Conservation (phyloP, 352 stramenopile species). For the Phytophthora hibernalis region DNA sequence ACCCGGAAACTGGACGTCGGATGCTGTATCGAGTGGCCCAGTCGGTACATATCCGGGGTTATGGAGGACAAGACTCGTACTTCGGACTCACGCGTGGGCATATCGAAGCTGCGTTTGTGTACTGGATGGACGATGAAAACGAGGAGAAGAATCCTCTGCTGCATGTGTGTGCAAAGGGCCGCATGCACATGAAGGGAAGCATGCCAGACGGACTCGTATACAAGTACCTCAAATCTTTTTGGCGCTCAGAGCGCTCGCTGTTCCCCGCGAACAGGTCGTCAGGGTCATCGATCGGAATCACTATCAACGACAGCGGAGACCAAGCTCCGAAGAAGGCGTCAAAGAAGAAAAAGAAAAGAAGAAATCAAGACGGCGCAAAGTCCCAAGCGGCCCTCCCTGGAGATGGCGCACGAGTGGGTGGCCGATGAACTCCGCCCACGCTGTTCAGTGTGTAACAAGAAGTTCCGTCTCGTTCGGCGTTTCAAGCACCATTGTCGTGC, state of each 20-base stretch:
- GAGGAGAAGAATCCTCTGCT: constrained; percentile 48
- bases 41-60: constrained; percentile 64
- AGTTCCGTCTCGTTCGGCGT: constrained; percentile 63
- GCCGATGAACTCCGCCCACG: constrained; percentile 56
- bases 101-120: constrained; percentile 69
- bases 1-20: constrained; percentile 47
- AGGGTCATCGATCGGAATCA: constrained; percentile 34
- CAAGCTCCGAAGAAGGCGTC: constrained; percentile 17
- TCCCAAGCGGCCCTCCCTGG: constrained; percentile 45
- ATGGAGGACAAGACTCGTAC: constrained; percentile 69
- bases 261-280: constrained; percentile 38
- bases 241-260: constrained; percentile 46
- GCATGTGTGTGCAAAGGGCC: constrained; percentile 66
- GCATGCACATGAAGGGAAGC: constrained; percentile 66
- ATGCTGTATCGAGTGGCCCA: constrained; percentile 74
- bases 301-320: constrained; percentile 11
- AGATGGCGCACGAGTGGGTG: constrained; percentile 73
- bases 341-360: constrained; percentile 43
- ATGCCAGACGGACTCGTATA: constrained; percentile 65
- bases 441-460: constrained; percentile 68
- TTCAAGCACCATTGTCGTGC: constrained; percentile 80
- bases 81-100: constrained; percentile 75
- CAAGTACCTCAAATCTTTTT: constrained; percentile 70
- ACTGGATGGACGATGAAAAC: constrained; percentile 65
- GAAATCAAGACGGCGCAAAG: constrained; percentile 24